Evolutionary conservation across 23 red algal genomes (phyloP).

Genomic region (Agarophyton chilense): DNA sequence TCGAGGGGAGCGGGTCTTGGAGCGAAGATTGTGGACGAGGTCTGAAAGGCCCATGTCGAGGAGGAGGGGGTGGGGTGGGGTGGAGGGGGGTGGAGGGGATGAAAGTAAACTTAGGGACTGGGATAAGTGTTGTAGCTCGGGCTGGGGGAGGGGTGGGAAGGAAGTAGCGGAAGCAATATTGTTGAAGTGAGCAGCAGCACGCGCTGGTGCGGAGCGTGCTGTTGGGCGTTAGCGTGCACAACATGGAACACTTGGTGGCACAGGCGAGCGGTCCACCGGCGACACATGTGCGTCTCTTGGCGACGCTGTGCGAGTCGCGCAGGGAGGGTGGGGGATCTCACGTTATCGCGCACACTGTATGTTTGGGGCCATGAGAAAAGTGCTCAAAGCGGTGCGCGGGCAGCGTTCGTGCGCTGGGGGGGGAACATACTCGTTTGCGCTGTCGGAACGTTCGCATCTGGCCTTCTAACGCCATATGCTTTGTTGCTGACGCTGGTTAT

Average conservation of each 20-base stretch:
- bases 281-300: neutral
- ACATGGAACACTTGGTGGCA: neutral
- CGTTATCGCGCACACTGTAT: neutral
- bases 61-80: neutral
- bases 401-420: neutral
- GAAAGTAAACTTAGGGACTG: too few relatives aligned
- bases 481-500: too few relatives aligned
- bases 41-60: conserved; percentile 1
- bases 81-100: neutral
- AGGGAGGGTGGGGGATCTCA: neutral
- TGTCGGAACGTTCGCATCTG: neutral
- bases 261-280: neutral
- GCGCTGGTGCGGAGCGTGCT: neutral
- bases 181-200: neutral
- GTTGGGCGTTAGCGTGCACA: neutral
- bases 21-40: conserved; percentile 6
- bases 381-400: conserved; percentile 1
- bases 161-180: neutral
- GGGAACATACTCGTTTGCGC: neutral
- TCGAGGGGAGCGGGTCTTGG: conserved; percentile 26
- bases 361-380: neutral
- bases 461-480: too few relatives aligned
- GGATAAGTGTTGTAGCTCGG: too few relatives aligned
- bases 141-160: neutral
- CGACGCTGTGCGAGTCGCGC: neutral